Conservation (phyloP, 768 basidiomycete species). For the Trametes gibbosa region DNA sequence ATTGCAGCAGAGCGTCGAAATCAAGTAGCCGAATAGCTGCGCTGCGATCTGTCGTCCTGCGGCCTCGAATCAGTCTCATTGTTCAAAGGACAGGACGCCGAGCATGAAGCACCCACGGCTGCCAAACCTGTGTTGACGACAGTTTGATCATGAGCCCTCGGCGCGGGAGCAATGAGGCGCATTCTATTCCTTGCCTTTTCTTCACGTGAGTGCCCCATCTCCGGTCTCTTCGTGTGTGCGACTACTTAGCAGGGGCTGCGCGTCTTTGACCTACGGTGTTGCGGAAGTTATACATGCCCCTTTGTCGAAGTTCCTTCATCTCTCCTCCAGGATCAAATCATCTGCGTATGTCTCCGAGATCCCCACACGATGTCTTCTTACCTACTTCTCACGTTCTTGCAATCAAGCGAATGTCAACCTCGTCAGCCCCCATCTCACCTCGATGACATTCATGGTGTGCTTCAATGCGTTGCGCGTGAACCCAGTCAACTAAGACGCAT, state of each 20-base stretch:
- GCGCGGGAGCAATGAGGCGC: not conserved
- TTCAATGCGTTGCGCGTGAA: not conserved
- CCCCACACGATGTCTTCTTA: too few relatives aligned
- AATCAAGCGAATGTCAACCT: not conserved
- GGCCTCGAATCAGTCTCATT: not conserved
- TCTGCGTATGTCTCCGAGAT: too few relatives aligned
- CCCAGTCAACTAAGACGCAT: not conserved
- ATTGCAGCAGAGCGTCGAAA: not conserved
- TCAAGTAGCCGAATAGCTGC: not conserved
- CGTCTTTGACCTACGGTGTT: not conserved
- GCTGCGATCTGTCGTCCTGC: not conserved
- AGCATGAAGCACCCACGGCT: not conserved
- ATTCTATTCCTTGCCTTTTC: not conserved
- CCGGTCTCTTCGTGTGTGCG: too few relatives aligned
- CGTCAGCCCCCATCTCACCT: not conserved
- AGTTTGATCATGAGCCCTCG: not conserved
- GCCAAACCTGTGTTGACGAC: not conserved
- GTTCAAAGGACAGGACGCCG: not conserved
- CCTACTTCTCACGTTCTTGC: not conserved
- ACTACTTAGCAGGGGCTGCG: too few relatives aligned
- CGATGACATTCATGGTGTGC: not conserved
- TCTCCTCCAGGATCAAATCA: not conserved
- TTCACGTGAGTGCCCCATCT: not conserved
- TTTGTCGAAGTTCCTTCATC: not conserved
- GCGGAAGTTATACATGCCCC: not conserved